Evolutionary conservation across 768 basidiomycete genomes (phyloP), one percentile per base, ranked within the genome.

Genomic region (Mycena venus): DNA sequence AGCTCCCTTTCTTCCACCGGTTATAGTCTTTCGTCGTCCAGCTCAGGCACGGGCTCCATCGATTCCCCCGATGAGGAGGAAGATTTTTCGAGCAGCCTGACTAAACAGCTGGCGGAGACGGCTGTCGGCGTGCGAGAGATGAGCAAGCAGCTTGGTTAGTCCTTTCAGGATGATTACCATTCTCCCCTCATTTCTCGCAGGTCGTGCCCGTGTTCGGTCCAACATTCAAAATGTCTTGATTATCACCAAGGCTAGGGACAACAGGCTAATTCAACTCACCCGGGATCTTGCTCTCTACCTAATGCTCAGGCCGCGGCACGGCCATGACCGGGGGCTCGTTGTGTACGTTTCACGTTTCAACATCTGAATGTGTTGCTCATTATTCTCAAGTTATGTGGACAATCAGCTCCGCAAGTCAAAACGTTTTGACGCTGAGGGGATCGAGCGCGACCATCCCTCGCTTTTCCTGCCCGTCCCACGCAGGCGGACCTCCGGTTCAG

Each of bases 241-340:
- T 82, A 93, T 99, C 77, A 99, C 98, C 55, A 99, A 99, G 84
- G 98, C 98, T 44, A 89, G 97, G 63, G 98, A 99, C 86, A 99
- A 99, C 82, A 89, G 96, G 65, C 91, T 99, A 63, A 99, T 99
- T 87, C 93, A 94, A 81, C 90, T 99, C 58, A 99, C 98, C 0
- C 90, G 97, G 60, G 93, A 99, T 81, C 90, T 99, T 38, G 97
- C 98, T 0, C 86, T 99, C 23, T 99, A 97, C 83, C 91, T 99
- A 71, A 99, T 99, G 98, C 86, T 92, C 72, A 98, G 95, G 84
- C 91, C 86, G n/a, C 88, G 90, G 19, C 86, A 87, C 59, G 90
- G 91, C 23, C 87, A 88, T 27, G 81, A 83, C 77, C 91, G 97
- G 47, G 97, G 97, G 38, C 90, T 98, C 77, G 91, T 96, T 40